Base-by-base conservation (phyloP, 2,329 filamentous ascomycete genomes). In the Alternaria ethzedia region DNA sequence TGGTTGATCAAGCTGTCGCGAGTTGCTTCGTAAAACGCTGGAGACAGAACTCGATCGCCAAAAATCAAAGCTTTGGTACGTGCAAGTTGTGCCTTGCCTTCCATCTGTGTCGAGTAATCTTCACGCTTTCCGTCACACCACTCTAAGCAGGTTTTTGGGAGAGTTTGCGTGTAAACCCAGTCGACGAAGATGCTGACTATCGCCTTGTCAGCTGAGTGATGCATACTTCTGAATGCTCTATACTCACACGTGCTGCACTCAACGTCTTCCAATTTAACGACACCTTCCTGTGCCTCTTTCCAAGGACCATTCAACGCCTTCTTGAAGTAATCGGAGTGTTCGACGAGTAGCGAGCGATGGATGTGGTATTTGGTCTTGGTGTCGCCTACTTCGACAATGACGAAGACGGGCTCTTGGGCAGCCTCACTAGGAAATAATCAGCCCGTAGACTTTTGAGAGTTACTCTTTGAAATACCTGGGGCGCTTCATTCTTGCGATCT, bases 241-340 rank as follows among this genome's bases (percentile, higher is more conserved):
- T 4, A 57, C 54, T 54, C 15, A 65, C 56, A 69, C 1, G 30
- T 56, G 2, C 20, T 11, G 23, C 57, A 54, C 2, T 70, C 63
- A 10, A 71, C 60, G 43, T 70, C 65, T 3, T 67, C 44, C 3
- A 71, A 32, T 36, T 4, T 45, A 7, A 71, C 55, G 3, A 28
- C 25, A 8, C 63, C 44, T 8, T 69, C 56, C n/a, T 62, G 32
- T 2, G 64, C 62, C 43, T 70, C 70, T 21, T 55, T 63, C 64
- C 68, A 70, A 2, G n/a, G 21, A 11, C 62, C 61, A 9, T 52
- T 59, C 9, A 72, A 26, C 1, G 66, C 66, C 15, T 60, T 60
- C 6, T 64, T 41, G 61, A 74, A 73, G 62, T 68, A 71, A 5
- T 61, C 64, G 2, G 66, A 70, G 50, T 71, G 63, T 13, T 71